Evolutionary conservation across 2,329 filamentous ascomycete species (phyloP).

Genomic region (Fusarium anthophilum): DNA sequence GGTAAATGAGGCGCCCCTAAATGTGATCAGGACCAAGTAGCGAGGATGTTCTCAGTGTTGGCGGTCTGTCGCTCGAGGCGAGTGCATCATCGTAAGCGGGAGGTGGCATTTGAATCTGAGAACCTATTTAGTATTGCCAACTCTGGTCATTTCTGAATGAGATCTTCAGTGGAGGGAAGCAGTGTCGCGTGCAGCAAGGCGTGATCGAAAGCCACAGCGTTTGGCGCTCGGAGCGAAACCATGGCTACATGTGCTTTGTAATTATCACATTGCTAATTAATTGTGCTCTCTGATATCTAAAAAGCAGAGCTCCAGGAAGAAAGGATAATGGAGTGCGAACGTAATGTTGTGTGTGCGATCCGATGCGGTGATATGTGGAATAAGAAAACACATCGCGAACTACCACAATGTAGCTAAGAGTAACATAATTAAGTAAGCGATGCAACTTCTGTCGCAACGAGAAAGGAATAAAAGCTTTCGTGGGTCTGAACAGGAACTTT

Average conservation of each 20-base stretch:
- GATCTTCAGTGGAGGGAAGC: neutral
- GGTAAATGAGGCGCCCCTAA: neutral
- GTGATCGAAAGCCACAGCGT: neutral
- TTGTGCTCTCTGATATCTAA: fast-evolving
- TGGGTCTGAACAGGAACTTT: neutral
- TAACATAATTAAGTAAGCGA: fast-evolving
- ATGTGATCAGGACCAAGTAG: neutral
- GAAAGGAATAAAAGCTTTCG: fast-evolving
- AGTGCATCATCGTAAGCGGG: no score
- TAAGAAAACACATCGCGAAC: neutral
- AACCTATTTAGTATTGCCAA: neutral
- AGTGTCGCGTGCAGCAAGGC: neutral
- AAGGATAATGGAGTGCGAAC: neutral
- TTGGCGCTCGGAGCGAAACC: neutral
- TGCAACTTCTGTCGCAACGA: neutral
- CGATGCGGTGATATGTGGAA: neutral
- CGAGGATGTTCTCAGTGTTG: neutral
- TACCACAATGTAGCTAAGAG: no score
- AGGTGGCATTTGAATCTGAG: neutral
- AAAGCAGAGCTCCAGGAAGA: fast-evolving
- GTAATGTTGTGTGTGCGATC: neutral
- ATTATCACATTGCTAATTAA: neutral
- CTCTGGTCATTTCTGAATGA: neutral
- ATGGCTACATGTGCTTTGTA: neutral
- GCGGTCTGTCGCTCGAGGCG: neutral